A percentile compares a stretch with the other conserved stretches of the same genome.
Evolutionary conservation across 495 filamentous ascomycete genomes (phyloP).

Genomic region (Penicillium canariense): DNA sequence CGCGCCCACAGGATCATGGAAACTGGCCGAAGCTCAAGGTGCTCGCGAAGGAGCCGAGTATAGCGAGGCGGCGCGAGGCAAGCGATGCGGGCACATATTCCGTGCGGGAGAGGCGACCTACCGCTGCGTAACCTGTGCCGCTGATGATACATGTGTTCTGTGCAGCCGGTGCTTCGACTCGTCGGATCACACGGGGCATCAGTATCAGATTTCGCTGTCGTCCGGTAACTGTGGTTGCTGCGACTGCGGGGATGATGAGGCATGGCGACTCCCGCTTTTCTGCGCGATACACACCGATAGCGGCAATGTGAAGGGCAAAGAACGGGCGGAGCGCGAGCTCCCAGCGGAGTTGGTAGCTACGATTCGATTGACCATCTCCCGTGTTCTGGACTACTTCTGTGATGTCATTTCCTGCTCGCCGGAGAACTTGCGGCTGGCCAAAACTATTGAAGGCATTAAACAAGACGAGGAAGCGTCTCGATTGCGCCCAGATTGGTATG

Average conservation of each 20-base stretch:
- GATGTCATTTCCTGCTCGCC: constrained; percentile 98
- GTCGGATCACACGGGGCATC: constrained; percentile 92
- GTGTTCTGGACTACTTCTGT: constrained; percentile 88
- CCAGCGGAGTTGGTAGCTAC: constrained; percentile 70
- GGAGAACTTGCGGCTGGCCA: constrained; percentile 84
- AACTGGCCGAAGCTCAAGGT: constrained; percentile 82
- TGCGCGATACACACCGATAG: constrained; percentile 87
- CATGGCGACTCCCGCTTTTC: constrained; percentile 82
- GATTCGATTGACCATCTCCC: constrained; percentile 79
- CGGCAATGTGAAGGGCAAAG: constrained; percentile 60
- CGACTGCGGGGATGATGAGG: constrained; percentile 93
- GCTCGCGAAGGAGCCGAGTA: constrained; percentile 92
- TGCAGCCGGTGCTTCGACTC: constrained; percentile 92
- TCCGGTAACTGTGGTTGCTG: constrained; percentile 92
- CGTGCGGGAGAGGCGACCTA: constrained; percentile 89
- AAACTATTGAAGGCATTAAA: constrained; percentile 73
- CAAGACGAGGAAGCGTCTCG: constrained; percentile 79
- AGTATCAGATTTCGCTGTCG: constrained; percentile 80
- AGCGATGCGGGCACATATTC: constrained; percentile 97
- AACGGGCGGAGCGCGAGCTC: constrained; percentile 51
- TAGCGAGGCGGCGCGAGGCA: constrained; percentile 85
- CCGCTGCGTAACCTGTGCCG: constrained; percentile 85
- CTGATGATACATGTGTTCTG: constrained; percentile 82
- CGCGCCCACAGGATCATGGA: constrained; percentile 63
- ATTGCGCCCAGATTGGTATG: constrained; percentile 71